Evolutionary conservation across 805 yeast genomes (phyloP), one percentile per base, ranked within the genome.

Genomic region (Saturnispora gosingensis): DNA sequence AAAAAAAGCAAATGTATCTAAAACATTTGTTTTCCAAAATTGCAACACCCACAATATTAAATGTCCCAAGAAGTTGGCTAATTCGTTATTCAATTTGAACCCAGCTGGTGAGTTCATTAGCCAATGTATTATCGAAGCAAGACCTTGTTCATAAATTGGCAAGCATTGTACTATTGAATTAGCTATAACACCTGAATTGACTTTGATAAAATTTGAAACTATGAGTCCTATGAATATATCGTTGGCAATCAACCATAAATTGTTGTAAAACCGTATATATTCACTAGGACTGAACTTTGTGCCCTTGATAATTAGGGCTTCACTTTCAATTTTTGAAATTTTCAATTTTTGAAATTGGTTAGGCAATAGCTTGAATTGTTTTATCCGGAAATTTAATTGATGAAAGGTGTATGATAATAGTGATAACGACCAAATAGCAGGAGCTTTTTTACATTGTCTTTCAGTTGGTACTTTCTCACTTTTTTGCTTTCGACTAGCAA

Each of bases 31-130:
- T 36, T 65, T 63, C 83, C 96, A 87, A 54, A 84, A 78, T 44
- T 78, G 78, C 27, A 90, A 73, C 11, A 89, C 85, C 97, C 97
- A 91, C 9, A 85, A 63, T 58, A 87, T 84, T 46, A 93, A 67
- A 52, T 88, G 95, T 35, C 96, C 96, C 63, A 91, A 74, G 61
- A 93, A 95, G 15, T 72, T 74, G 0, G 97, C 87, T 18, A 93
- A 72, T 60, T 89, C 97, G 53, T 81, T 83, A 65, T 93, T 93
- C 49, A 93, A 76, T 62, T 93, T 93, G 59, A 93, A 81, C 4
- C 99, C 99, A 15, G 91, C 96, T 0, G 99, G 99, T 60, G 90
- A 85, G 54, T 81, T 76, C 72, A 89, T 88, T 36, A 93, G 72
- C 90, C 95, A 85, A 0, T 70, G 57, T 3, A 90, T 80, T 38